Evolutionary conservation across 2,329 filamentous ascomycete species (phyloP), one percentile per base, ranked within the genome.

Genomic region (Talaromyces amestolkiae): DNA sequence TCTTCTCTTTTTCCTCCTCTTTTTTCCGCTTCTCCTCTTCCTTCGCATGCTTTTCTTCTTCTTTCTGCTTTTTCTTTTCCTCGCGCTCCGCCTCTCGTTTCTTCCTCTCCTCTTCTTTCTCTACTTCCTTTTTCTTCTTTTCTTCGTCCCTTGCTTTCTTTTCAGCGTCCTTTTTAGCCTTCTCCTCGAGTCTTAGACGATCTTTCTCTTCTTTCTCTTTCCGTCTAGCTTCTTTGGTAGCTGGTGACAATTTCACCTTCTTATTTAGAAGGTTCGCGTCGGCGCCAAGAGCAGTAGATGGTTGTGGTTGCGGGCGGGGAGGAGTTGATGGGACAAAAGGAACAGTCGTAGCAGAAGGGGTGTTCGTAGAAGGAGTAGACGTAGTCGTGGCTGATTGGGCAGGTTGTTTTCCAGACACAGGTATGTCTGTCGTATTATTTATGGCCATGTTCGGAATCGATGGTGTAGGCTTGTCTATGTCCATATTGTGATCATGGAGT

Each of bases 1-100:
- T 84, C 72, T 83, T 83, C 33, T 73, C 73, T 69, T 79, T 80
- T 66, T 83, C 80, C 61, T 80, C 79, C 49, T 80, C 78, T 58
- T 81, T 82, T 66, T 83, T 80, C 63, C 78, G 76, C 66, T 77
- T 79, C 67, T 82, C 75, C 39, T 75, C 76, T n/a, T 81, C 78
- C 65, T 79, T 80, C 47, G 77, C 75, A 51, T 76, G 76, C 66
- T 79, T 81, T 62, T 82, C 80, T 66, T 82, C 78, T 33, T 82
- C 78, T 66, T 76, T 79, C 60, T 72, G 77, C 69, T 75, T 78
- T 43, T 72, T 74, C 67, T 83, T 80, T 65, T 81, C 80, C 56
- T 81, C 79, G n/a, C 78, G 74, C 66, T 79, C 80, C n/a, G 78
- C 76, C 41, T 80, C 75, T 17, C 76, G 74, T 54, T 81, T 82